Conservation (phyloP, 2,329 filamentous ascomycete genomes). For the Fusarium foetens region DNA sequence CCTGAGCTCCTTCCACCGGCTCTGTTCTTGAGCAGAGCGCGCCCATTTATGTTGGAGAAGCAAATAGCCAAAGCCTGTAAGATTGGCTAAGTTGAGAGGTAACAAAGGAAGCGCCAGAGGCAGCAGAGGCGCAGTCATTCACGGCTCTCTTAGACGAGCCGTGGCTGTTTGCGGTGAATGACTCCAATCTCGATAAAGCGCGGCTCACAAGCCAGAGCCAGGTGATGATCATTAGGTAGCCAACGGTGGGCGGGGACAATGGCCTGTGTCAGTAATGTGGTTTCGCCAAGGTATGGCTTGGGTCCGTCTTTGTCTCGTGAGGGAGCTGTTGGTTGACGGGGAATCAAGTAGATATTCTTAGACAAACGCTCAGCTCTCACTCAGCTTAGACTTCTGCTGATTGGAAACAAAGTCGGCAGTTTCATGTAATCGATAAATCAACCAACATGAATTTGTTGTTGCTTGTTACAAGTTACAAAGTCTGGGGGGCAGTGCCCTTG, state of each 20-base stretch:
- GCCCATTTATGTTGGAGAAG: constrained; percentile 40
- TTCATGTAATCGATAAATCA: not conserved
- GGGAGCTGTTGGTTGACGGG: not conserved
- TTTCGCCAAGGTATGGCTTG: constrained; percentile 3
- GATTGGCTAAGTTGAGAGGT: not conserved
- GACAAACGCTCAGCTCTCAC: not conserved
- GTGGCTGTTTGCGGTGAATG: constrained; percentile 26
- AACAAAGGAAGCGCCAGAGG: constrained; percentile 12
- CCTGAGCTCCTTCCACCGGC: constrained; percentile 18
- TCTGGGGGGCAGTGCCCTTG: constrained; percentile 20
- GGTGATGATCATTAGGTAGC: constrained; percentile 20
- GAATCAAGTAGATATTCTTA: constrained; percentile 1
- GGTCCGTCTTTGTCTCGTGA: constrained; percentile 5
- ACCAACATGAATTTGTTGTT: constrained; percentile 2
- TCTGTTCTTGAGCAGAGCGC: constrained; percentile 43
- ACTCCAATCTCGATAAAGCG: constrained; percentile 24
- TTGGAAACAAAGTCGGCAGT: not conserved
- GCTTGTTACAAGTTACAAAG: constrained; percentile 11
- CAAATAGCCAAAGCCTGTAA: not conserved
- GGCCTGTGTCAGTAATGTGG: constrained; percentile 5
- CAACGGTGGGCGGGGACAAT: constrained; percentile 22
- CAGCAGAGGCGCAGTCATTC: constrained; percentile 19
- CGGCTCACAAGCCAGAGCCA: constrained; percentile 29
- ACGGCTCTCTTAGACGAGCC: constrained; percentile 1
- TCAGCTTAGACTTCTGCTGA: not conserved